Conservation (phyloP, 805 yeast genomes). For the Cyberlindnera petersonii region DNA sequence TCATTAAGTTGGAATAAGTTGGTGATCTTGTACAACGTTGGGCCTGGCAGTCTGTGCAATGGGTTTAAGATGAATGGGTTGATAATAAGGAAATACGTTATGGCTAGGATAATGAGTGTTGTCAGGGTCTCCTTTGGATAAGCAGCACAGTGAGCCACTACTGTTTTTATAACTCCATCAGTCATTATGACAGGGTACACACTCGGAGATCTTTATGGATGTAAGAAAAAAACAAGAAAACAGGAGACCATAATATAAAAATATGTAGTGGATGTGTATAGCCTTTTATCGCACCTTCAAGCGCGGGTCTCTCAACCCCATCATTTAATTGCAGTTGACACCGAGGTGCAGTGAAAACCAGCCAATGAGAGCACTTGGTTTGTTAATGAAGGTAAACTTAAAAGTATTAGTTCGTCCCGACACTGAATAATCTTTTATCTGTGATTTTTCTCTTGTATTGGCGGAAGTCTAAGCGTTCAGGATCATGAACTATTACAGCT, state of each 20-base stretch:
- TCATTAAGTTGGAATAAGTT: constrained; percentile 37
- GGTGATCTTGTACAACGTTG: constrained; percentile 46
- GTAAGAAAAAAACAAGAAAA: not conserved
- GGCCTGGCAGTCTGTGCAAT: constrained; percentile 54
- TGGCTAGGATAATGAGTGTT: not conserved
- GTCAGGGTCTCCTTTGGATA: constrained; percentile 2
- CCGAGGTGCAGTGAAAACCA: not conserved
- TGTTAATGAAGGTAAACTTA: too few species aligned
- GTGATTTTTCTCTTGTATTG: too few species aligned
- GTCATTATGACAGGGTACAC: not conserved
- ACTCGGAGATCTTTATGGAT: not conserved
- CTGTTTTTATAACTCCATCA: not conserved
- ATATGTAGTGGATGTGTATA: not conserved
- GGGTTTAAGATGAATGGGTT: constrained; percentile 50
- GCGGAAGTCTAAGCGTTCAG: too few species aligned
- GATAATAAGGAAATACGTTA: constrained; percentile 33
- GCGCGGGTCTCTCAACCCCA: not conserved
- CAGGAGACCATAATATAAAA: not conserved
- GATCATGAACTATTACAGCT: too few species aligned
- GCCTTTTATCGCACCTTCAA: too few species aligned
- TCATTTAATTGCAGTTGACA: constrained; percentile 8
- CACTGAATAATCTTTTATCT: too few species aligned
- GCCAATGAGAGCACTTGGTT: constrained; percentile 1
- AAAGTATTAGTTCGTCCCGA: too few species aligned
- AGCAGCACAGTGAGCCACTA: not conserved